Evolutionary conservation across 208 protist species (phyloP), one percentile per base, ranked within the genome.

Genomic region (Wallacemonas sp.): DNA sequence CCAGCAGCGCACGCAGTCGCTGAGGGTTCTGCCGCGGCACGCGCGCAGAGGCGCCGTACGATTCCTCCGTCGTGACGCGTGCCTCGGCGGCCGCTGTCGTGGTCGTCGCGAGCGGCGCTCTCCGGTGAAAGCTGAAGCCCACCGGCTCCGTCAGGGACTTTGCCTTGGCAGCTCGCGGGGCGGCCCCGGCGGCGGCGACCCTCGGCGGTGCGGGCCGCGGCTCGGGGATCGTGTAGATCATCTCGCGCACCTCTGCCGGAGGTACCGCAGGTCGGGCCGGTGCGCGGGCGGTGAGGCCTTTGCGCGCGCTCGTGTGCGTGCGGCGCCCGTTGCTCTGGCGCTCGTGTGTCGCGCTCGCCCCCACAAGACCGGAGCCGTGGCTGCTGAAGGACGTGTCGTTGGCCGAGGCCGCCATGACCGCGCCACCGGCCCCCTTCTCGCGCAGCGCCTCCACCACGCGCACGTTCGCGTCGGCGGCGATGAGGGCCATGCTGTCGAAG

Each of bases 201-300:
- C 52, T 65, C 33, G 29, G 57, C 28, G 67, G 78, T 7, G 77
- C 79, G n/a, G 79, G 80, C 3, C 77, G 77, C 44, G 78, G 76
- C 63, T 84, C 80, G 38, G 88, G 85, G 20, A 88, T 77, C 4
- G 88, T 90, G 54, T 79, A 59, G 11, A 76, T 59, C 88, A 94
- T 94, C 62, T 89, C 85, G 11, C 88, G 71, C 62, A 90, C 88
- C 67, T 94, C 85, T 31, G 67, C 67, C 0, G 88, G 85, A 0
- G 88, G 88, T 29, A 91, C 62, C 23, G 4, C 59, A 14, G 12
- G 68, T 23, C 22, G 1, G 16, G 23, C 31, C 44, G 7, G 16
- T 36, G 18, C 5, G 12, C 10, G 45, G 18, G 23, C 33, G n/a
- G 48, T 23, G 18, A n/a, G 46, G 8, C 23, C 61, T 11, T 22